A percentile compares a stretch with the other conserved stretches of the same genome.
Evolutionary conservation across 306 rosid genomes (phyloP).

Genomic region (Trifolium subterraneum): DNA sequence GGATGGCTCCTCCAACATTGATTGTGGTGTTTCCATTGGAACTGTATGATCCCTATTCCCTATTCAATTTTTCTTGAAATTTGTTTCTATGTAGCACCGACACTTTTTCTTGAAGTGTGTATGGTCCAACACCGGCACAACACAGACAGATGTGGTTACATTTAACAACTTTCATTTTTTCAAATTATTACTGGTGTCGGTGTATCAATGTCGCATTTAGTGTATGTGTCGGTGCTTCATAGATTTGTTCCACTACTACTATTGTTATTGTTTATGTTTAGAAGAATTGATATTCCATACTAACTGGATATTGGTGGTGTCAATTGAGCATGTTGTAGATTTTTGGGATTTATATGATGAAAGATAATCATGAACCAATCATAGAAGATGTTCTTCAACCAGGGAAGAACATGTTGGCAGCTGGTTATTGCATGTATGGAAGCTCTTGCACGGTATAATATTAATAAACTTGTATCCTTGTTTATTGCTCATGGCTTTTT

Average conservation of each 20-base stretch:
- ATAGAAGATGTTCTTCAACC: constrained; percentile 87
- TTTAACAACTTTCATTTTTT: not conserved
- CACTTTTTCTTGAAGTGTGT: not conserved
- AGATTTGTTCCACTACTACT: not conserved
- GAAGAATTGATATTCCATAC: constrained; percentile 28
- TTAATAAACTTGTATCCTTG: constrained; percentile 12
- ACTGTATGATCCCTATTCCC: constrained; percentile 60
- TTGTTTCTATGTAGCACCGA: not conserved
- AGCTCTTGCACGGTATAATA: constrained; percentile 94
- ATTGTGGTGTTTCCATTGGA: constrained; percentile 97
- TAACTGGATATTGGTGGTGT: constrained; percentile 30
- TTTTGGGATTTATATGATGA: constrained; percentile 82
- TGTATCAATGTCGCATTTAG: not conserved
- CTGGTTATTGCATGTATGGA: constrained; percentile 99
- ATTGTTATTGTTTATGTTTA: constrained; percentile 5
- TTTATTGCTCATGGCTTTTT: constrained; percentile 6
- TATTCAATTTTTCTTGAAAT: not conserved
- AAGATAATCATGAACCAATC: constrained; percentile 65
- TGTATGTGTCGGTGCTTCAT: not conserved
- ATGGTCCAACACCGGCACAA: not conserved
- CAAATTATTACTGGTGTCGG: not conserved
- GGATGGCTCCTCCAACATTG: constrained; percentile 73
- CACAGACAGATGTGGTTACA: not conserved
- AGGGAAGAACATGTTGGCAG: constrained; percentile 91
- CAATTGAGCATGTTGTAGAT: constrained; percentile 62